Base-by-base conservation (phyloP, 805 yeast genomes). In the Cyberlindnera lachancei region DNA sequence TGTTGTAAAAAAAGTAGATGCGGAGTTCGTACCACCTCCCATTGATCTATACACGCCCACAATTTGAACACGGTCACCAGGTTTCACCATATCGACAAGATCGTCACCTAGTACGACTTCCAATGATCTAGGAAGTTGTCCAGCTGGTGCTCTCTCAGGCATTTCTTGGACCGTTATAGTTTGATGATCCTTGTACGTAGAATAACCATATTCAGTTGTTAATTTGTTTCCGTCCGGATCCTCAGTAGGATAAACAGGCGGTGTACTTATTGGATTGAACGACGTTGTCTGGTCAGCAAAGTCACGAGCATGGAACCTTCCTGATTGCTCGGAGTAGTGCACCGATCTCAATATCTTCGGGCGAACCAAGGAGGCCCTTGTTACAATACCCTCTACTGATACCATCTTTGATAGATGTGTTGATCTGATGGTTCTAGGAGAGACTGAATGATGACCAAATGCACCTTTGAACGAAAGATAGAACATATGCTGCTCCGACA, bases 61-160 rank as follows among this genome's bases (percentile, higher is more conserved):
- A 27, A 90, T 64, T 61, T 88, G 95, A 21, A 88, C 78, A 53
- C 98, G 73, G 56, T 92, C 98, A 48, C 98, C 98, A 0, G 98
- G 97, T 55, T 92, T 92, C 29, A 84, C 81, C 35, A 61, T 64
- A 55, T 92, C 98, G 3, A 92, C 97, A 42, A 92, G 67, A 54
- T 92, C 98, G 50, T 88, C 96, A 56, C 90, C 96, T 48, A 92
- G 62, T n/a, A 90, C 74, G 16, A 90, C 81, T 52, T 92, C 98
- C 22, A 92, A 71, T 3, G 95, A 79, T 49, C 97, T 70, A 22
- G 98, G 98, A 41, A 92, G 67, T 61, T 90, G 97, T 35, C 98
- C 98, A 1, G 97, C 94, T 12, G 97, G 98, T 1, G 97, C 96
- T 41, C 79, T 69, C 61, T 92, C 97, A 1, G 98, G 97, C 85